These are phyloP conservation scores for Paralagenidium karlingii DNA, from an alignment of 352 stramenopile species.

Conservation along the genomic window DNA sequence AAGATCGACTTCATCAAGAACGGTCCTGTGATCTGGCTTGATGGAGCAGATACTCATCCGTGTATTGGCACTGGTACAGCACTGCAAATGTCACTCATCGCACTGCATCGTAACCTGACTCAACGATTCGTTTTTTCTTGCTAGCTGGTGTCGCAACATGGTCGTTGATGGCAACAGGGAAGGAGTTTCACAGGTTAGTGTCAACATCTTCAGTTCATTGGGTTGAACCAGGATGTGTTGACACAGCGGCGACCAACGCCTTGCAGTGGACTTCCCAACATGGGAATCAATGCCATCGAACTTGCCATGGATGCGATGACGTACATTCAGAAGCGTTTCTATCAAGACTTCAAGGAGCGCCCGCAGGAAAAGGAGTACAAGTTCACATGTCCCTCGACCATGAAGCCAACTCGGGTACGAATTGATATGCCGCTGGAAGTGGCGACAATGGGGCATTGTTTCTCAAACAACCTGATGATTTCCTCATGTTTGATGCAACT, in stretches of 20 bases:
- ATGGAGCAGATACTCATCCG: slow-evolving; percentile 86
- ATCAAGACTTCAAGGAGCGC: slow-evolving; percentile 76
- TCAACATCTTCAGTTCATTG: no score
- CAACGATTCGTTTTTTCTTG: no score
- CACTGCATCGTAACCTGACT: no score
- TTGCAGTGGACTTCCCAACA: slow-evolving; percentile 81
- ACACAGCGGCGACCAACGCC: no score
- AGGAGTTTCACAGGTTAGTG: slow-evolving; percentile 91
- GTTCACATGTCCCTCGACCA: slow-evolving; percentile 79
- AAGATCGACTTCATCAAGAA: slow-evolving; percentile 90
- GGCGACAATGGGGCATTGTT: no score
- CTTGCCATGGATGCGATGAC: slow-evolving; percentile 75
- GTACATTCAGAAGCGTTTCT: slow-evolving; percentile 84
- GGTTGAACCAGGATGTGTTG: no score
- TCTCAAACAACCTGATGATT: no score
- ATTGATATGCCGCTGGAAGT: no score
- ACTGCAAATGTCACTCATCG: no score
- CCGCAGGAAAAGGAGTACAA: slow-evolving; percentile 83
- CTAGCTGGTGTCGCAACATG: slow-evolving; percentile 76
- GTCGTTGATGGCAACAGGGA: slow-evolving; percentile 83
- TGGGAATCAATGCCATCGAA: slow-evolving; percentile 87
- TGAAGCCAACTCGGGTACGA: slow-evolving; percentile 82
- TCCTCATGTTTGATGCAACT: no score
- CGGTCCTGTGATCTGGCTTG: slow-evolving; percentile 87
- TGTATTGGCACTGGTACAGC: slow-evolving; percentile 89